Percentiles rank a stretch among this genome's conserved stretches.
Evolutionary conservation across 345 rosid species (phyloP).

Genomic region (Populus tremula): DNA sequence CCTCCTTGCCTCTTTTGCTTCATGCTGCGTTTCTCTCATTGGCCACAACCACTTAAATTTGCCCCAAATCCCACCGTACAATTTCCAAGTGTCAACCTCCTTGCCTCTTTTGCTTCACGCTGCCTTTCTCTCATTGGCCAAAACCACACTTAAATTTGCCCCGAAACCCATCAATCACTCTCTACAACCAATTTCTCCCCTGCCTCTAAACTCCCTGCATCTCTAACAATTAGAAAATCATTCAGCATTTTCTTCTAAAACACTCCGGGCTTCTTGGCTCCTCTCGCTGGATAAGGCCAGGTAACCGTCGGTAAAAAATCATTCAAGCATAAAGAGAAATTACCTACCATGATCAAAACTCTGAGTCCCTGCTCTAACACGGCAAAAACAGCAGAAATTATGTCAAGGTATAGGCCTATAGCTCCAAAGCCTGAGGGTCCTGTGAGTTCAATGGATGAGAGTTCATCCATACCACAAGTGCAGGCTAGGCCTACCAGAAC

Average conservation of each 20-base stretch:
- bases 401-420: conserved; percentile 88
- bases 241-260: background rate
- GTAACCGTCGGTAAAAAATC: too few species aligned
- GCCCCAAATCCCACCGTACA: conserved; percentile 33
- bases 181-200: background rate
- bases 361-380: conserved; percentile 43
- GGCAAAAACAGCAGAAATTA: conserved; percentile 82
- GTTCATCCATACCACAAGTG: conserved; percentile 60
- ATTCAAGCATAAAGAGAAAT: background rate
- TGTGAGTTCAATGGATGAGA: conserved; percentile 26
- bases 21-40: conserved; percentile 51
- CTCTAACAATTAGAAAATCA: background rate
- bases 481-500: conserved; percentile 85
- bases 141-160: conserved; percentile 4
- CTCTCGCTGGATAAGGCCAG: background rate
- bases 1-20: conserved; percentile 28
- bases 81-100: conserved; percentile 51
- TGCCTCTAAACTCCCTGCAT: background rate
- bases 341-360: conserved; percentile 60
- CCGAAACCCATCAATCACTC: background rate
- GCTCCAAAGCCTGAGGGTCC: conserved; percentile 78
- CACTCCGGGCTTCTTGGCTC: background rate
- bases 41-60: conserved; percentile 23
- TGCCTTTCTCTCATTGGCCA: conserved; percentile 50
- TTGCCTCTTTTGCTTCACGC: conserved; percentile 34